phyloP scores from a whole-genome alignment of 106 monocot species.

The Ottelia alismoides region DNA sequence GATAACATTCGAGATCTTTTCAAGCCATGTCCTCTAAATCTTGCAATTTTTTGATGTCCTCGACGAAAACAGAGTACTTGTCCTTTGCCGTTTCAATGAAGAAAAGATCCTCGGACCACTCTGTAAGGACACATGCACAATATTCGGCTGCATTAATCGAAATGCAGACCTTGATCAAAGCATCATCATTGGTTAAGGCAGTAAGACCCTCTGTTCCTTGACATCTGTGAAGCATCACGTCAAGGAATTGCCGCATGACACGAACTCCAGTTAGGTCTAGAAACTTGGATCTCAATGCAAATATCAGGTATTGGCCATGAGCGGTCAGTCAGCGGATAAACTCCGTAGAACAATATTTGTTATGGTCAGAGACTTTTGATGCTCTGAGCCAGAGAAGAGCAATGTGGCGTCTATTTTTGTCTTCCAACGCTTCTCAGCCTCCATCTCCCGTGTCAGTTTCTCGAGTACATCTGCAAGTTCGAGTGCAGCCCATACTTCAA shows the following conservation, averaged over 20 bases:
- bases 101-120: constrained; percentile 90
- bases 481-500: constrained; percentile 71
- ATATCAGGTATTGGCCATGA: constrained; percentile 50
- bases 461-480: constrained; percentile 55
- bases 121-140: constrained; percentile 43
- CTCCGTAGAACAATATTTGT: constrained; percentile 32
- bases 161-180: constrained; percentile 50
- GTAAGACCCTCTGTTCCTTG: constrained; percentile 95
- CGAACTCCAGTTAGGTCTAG: constrained; percentile 39
- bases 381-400: constrained; percentile 37
- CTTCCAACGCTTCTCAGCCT: constrained; percentile 64
- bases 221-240: constrained; percentile 50
- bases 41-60: constrained; percentile 36
- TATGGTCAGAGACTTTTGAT: constrained; percentile 62
- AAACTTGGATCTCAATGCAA: constrained; percentile 50
- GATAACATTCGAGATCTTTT: constrained; percentile 61
- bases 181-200: constrained; percentile 91
- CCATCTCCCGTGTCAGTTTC: constrained; percentile 41
- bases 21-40: constrained; percentile 55
- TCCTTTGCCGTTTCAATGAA: constrained; percentile 91
- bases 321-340: constrained; percentile 50
- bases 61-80: constrained; percentile 32
- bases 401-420: constrained; percentile 27
- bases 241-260: constrained; percentile 41
- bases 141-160: constrained; percentile 68